A percentile compares a stretch with the other conserved stretches of the same genome.
phyloP scores from a whole-genome alignment of 176 grass and related monocot genomes.

The Avena sativa region DNA sequence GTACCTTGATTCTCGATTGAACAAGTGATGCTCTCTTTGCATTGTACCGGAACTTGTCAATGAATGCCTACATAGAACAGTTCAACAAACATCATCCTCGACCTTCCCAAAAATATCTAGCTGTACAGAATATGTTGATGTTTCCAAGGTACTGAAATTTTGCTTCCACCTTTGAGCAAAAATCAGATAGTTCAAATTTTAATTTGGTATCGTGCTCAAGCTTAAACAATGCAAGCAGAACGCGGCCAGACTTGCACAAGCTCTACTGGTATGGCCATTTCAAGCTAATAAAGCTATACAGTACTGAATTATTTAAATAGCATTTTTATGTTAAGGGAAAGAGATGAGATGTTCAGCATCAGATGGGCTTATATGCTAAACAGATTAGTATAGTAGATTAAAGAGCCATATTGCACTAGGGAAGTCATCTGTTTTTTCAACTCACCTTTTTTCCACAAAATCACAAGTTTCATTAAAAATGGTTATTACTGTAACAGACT shows the following conservation, averaged over 20 bases:
- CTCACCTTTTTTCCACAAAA: not conserved
- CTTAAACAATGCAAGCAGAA: not conserved
- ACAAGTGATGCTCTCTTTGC: conserved; percentile 96
- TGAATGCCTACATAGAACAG: conserved; percentile 70
- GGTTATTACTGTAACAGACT: not conserved
- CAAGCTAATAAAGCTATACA: conserved; percentile 22
- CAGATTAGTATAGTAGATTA: not conserved
- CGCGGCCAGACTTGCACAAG: not conserved
- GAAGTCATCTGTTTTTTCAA: too few relatives aligned
- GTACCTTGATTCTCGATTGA: conserved; percentile 98
- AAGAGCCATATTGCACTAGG: conserved; percentile 23
- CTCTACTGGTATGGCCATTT: conserved; percentile 20
- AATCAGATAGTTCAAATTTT: not conserved
- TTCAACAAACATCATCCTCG: conserved; percentile 22
- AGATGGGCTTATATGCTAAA: conserved; percentile 10
- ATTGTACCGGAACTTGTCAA: conserved; percentile 96
- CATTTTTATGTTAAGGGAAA: not conserved
- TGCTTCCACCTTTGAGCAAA: conserved; percentile 27
- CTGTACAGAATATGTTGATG: conserved; percentile 5
- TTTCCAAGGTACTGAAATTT: not conserved
- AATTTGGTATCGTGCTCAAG: conserved; percentile 11
- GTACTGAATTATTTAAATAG: not conserved
- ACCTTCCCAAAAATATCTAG: conserved; percentile 26
- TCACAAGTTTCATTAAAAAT: not conserved
- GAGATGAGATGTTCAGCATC: not conserved